These are phyloP conservation scores for Acanthamoeba sp. DNA, from an alignment of 208 protist species.

Conservation along the genomic window DNA sequence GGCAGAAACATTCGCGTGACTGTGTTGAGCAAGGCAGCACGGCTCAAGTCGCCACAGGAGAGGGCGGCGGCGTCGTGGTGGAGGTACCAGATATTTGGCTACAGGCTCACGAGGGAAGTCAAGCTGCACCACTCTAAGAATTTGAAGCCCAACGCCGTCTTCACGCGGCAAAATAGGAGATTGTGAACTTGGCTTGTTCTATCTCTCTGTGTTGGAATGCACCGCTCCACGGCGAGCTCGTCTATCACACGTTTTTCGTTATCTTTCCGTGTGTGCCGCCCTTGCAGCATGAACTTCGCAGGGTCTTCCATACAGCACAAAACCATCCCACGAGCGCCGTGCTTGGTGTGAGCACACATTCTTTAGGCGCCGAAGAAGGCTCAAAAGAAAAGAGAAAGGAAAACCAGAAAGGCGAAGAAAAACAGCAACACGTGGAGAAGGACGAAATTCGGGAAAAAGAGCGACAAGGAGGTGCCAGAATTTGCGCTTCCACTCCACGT, in stretches of 20 bases:
- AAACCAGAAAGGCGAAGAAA: not conserved
- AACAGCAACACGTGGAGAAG: not conserved
- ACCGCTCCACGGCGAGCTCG: no score
- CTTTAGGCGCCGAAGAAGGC: not conserved
- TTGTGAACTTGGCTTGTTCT: no score
- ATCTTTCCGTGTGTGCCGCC: no score
- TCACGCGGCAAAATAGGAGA: not conserved
- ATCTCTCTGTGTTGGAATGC: no score
- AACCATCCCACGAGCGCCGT: no score
- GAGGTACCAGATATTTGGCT: not conserved
- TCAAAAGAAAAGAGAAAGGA: not conserved
- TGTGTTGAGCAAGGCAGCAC: not conserved
- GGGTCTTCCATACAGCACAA: no score
- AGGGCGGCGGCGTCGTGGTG: not conserved
- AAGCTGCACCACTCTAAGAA: not conserved
- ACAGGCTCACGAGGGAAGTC: not conserved
- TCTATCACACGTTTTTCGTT: no score
- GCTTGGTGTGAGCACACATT: no score
- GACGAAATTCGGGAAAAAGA: constrained; percentile 4
- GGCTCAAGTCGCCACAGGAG: not conserved
- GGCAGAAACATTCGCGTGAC: not conserved
- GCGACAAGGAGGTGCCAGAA: not conserved
- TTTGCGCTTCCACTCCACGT: constrained; percentile 45
- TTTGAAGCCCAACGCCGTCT: constrained; percentile 1
- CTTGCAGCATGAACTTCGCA: no score